Conservation (phyloP, 2,329 filamentous ascomycete species). For the Fusarium bulbicola region DNA sequence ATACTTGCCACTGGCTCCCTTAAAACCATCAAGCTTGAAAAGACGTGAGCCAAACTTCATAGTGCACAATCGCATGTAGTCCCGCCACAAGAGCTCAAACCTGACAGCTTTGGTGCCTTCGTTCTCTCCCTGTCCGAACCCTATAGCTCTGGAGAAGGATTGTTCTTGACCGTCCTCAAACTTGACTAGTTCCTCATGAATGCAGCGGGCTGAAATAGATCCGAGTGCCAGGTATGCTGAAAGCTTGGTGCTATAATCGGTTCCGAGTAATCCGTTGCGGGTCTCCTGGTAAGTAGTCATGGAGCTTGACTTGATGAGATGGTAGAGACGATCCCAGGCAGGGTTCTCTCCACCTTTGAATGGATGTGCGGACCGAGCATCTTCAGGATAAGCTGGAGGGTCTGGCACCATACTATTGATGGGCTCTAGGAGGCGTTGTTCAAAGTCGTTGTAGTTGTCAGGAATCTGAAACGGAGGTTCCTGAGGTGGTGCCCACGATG, state of each 20-base stretch:
- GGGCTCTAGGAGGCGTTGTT: slow-evolving; percentile 65
- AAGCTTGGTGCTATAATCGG: slow-evolving; percentile 79
- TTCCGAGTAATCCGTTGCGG: slow-evolving; percentile 75
- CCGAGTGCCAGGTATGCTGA: slow-evolving; percentile 78
- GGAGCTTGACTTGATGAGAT: slow-evolving; percentile 68
- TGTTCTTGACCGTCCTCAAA: slow-evolving; percentile 72
- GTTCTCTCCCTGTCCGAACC: slow-evolving; percentile 76
- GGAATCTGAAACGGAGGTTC: slow-evolving; percentile 71
- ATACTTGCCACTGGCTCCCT: slow-evolving; percentile 53
- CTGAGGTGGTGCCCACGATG: slow-evolving; percentile 64
- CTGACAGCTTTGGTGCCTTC: slow-evolving; percentile 74
- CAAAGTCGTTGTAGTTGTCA: slow-evolving; percentile 59
- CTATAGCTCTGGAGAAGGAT: slow-evolving; percentile 53
- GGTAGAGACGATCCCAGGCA: slow-evolving; percentile 65
- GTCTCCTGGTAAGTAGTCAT: slow-evolving; percentile 74
- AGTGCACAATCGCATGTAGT: slow-evolving; percentile 82
- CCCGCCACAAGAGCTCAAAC: slow-evolving; percentile 80
- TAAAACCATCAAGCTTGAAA: slow-evolving; percentile 72
- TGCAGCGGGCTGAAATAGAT: slow-evolving; percentile 75
- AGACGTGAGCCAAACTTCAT: slow-evolving; percentile 73
- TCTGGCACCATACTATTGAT: slow-evolving; percentile 60
- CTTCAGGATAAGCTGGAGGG: slow-evolving; percentile 62
- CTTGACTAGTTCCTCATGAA: slow-evolving; percentile 72
- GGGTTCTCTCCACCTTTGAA: slow-evolving; percentile 73
- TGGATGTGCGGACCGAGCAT: slow-evolving; percentile 68